These are phyloP conservation scores for Arthromyces matolae DNA, from an alignment of 768 basidiomycete species.

Conservation along the genomic window DNA sequence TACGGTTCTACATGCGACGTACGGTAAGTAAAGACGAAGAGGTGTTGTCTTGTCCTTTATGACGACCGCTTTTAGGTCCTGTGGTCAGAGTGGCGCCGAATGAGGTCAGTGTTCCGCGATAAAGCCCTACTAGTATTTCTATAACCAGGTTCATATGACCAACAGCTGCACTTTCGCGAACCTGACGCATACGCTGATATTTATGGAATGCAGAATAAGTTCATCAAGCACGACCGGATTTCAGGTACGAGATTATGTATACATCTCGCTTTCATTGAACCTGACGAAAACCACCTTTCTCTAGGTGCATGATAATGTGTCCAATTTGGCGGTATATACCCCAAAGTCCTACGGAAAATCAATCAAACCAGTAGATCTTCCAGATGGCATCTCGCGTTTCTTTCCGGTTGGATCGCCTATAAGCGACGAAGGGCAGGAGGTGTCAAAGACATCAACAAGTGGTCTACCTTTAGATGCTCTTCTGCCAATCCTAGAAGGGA, in stretches of 20 bases:
- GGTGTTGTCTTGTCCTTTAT: background rate
- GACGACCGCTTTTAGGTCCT: background rate
- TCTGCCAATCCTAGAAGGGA: conserved; percentile 50
- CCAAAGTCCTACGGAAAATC: conserved; percentile 78
- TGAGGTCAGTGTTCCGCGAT: background rate
- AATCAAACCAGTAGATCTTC: conserved; percentile 64
- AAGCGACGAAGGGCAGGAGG: conserved; percentile 3
- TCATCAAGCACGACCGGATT: conserved; percentile 64
- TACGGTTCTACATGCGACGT: conserved; percentile 6
- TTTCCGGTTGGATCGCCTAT: conserved; percentile 52
- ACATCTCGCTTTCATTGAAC: background rate
- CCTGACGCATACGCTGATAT: conserved; percentile 2
- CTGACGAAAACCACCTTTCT: conserved; percentile 1
- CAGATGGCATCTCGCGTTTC: conserved; percentile 72
- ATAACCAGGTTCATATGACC: background rate
- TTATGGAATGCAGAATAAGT: conserved; percentile 3
- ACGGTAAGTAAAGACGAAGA: conserved; percentile 1
- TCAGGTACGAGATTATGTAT: conserved; percentile 52
- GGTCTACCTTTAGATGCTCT: conserved; percentile 59
- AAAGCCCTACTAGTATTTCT: no score
- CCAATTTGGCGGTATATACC: conserved; percentile 53
- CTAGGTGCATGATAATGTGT: conserved; percentile 70
- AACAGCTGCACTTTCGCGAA: conserved; percentile 7
- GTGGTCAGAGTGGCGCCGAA: conserved; percentile 1
- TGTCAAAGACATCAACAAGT: conserved; percentile 10